These are phyloP conservation scores for Lojkania enalia DNA, from an alignment of 2,329 filamentous ascomycete genomes.

Conservation along the genomic window DNA sequence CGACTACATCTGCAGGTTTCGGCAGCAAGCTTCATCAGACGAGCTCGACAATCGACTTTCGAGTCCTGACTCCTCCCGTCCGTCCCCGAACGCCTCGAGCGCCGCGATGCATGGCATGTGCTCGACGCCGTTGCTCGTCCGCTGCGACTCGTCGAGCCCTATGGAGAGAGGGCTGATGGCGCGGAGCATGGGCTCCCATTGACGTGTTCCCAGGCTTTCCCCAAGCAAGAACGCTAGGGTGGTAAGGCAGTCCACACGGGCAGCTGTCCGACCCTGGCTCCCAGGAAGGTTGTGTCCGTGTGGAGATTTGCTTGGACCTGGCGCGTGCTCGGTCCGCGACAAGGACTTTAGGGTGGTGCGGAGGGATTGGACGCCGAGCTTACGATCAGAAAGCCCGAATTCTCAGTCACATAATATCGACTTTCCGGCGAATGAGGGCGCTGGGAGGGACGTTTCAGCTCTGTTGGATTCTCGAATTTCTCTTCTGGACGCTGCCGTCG, in stretches of 20 bases:
- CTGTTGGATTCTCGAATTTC: conserved; percentile 14
- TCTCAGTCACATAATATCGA: conserved; percentile 23
- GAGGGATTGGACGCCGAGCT: conserved; percentile 40
- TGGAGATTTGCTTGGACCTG: conserved; percentile 40
- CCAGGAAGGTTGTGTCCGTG: conserved; percentile 18
- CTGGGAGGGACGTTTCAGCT: conserved; percentile 12
- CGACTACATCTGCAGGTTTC: conserved; percentile 2
- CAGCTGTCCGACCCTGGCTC: conserved; percentile 27
- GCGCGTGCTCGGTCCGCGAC: conserved; percentile 3
- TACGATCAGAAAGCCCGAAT: conserved; percentile 19
- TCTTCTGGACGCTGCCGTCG: neutral
- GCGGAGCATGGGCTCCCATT: conserved; percentile 26
- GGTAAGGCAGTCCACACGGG: conserved; percentile 34
- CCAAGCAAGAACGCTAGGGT: conserved; percentile 18
- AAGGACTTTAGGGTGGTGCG: conserved; percentile 21
- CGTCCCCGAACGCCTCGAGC: neutral
- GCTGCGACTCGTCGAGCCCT: conserved; percentile 2
- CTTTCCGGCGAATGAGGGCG: conserved; percentile 27
- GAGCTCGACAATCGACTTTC: neutral
- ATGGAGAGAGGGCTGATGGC: conserved; percentile 17
- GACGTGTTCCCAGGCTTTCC: conserved; percentile 37
- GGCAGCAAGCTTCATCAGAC: neutral
- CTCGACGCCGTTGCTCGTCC: conserved; percentile 13
- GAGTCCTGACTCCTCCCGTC: neutral
- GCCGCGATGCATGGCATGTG: neutral